phyloP scores from a whole-genome alignment of 2,329 filamentous ascomycete species.

The Ceratocystis cubensis region DNA sequence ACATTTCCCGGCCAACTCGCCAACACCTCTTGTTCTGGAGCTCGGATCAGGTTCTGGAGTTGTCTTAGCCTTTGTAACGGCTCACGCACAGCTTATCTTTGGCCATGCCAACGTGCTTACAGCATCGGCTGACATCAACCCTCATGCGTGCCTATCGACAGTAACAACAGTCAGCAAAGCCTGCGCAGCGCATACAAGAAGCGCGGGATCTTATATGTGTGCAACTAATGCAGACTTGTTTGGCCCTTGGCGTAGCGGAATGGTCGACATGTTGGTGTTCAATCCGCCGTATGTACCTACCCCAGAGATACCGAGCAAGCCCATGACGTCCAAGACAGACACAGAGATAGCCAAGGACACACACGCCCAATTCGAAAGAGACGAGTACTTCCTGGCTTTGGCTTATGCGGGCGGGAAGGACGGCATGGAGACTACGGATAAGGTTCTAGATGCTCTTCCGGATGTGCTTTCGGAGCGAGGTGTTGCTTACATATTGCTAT shows the following conservation, averaged over 20 bases:
- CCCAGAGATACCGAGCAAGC: slow-evolving; percentile 50
- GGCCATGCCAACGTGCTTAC: slow-evolving; percentile 57
- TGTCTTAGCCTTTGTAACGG: slow-evolving; percentile 76
- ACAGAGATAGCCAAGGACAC: slow-evolving; percentile 24
- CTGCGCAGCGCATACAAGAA: background rate
- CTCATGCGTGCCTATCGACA: slow-evolving; percentile 68
- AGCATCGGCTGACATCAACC: slow-evolving; percentile 73
- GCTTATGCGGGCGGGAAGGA: slow-evolving; percentile 81
- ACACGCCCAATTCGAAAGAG: slow-evolving; percentile 52
- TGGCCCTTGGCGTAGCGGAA: slow-evolving; percentile 37
- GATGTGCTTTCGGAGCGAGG: slow-evolving; percentile 51
- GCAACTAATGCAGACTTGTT: slow-evolving; percentile 59
- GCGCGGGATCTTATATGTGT: slow-evolving; percentile 43
- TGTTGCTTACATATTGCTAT: slow-evolving; percentile 80
- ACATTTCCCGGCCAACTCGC: slow-evolving; percentile 39
- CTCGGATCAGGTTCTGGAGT: slow-evolving; percentile 86
- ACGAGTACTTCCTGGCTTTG: slow-evolving; percentile 70
- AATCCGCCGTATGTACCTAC: slow-evolving; percentile 97
- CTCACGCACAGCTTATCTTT: slow-evolving; percentile 61
- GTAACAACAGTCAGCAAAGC: slow-evolving; percentile 46
- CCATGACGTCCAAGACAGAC: slow-evolving; percentile 26
- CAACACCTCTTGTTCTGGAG: slow-evolving; percentile 60
- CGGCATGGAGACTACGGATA: slow-evolving; percentile 87
- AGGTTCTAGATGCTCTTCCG: slow-evolving; percentile 59
- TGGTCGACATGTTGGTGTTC: slow-evolving; percentile 79